Conservation (phyloP, 108 stramenopile species). For the Nannochloropsis gaditana region DNA sequence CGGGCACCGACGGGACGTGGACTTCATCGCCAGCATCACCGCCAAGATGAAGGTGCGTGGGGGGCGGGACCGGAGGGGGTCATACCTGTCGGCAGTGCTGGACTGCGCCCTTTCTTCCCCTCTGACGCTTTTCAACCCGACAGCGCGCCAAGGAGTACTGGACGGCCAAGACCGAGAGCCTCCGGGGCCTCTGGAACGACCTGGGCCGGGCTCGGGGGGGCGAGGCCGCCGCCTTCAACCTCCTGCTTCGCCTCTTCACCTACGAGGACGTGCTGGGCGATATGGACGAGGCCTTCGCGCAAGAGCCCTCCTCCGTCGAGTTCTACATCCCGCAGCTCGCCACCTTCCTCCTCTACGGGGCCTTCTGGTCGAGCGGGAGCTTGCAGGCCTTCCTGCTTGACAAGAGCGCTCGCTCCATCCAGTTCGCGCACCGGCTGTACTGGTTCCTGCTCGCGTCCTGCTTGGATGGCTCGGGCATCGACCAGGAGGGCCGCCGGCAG, state of each 20-base stretch:
- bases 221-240: background rate
- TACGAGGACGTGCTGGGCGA: background rate
- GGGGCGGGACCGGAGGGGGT: background rate
- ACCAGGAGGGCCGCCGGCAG: conserved; percentile 4
- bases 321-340: conserved; percentile 39
- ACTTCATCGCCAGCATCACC: background rate
- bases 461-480: conserved; percentile 35
- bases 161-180: background rate
- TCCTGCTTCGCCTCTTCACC: background rate
- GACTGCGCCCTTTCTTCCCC: background rate
- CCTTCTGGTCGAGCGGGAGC: conserved; percentile 38
- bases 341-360: conserved; percentile 34
- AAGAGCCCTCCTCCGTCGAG: background rate
- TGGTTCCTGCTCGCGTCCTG: conserved; percentile 35
- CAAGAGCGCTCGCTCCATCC: conserved; percentile 24
- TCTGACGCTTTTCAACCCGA: background rate
- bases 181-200: background rate
- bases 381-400: conserved; percentile 41
- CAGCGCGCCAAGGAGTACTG: conserved; percentile 16
- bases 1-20: background rate
- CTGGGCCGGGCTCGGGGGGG: background rate
- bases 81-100: background rate
- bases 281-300: background rate
- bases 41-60: background rate
- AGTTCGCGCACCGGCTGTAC: conserved; percentile 38